These are phyloP conservation scores for Mycena crocata DNA, from an alignment of 768 basidiomycete genomes.

Conservation along the genomic window DNA sequence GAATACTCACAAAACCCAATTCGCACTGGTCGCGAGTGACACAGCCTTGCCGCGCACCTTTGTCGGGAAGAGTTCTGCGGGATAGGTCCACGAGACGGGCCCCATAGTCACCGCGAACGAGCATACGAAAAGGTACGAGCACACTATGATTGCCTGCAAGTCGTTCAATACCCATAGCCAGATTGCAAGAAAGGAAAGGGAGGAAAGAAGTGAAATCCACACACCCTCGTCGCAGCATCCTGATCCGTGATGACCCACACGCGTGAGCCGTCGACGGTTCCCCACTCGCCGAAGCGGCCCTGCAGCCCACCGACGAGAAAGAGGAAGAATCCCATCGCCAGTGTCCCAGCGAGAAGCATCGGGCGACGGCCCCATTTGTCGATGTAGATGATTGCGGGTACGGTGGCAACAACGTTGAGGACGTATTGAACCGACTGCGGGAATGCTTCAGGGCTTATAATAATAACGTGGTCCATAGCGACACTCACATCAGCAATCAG, in stretches of 20 bases:
- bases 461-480: too few species aligned
- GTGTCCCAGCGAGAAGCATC: not conserved
- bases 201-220: too few species aligned
- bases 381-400: not conserved
- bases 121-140: conserved; percentile 82
- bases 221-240: conserved; percentile 66
- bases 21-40: conserved; percentile 62
- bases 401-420: not conserved
- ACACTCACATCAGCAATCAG: conserved; percentile 70
- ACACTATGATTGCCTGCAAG: conserved; percentile 81
- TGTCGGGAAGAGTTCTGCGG: conserved; percentile 64
- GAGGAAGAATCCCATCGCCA: not conserved
- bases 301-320: not conserved
- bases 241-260: conserved; percentile 69
- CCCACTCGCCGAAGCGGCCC: not conserved
- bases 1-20: conserved; percentile 73
- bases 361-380: not conserved
- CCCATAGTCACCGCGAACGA: conserved; percentile 81
- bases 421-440: not conserved
- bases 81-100: conserved; percentile 82
- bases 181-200: too few species aligned
- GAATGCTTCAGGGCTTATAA: too few species aligned
- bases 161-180: too few species aligned
- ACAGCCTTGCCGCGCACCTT: conserved; percentile 73
- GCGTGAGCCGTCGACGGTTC: not conserved